These are phyloP conservation scores for Pleurotus cornucopiae DNA, from an alignment of 768 basidiomycete species.

Conservation along the genomic window DNA sequence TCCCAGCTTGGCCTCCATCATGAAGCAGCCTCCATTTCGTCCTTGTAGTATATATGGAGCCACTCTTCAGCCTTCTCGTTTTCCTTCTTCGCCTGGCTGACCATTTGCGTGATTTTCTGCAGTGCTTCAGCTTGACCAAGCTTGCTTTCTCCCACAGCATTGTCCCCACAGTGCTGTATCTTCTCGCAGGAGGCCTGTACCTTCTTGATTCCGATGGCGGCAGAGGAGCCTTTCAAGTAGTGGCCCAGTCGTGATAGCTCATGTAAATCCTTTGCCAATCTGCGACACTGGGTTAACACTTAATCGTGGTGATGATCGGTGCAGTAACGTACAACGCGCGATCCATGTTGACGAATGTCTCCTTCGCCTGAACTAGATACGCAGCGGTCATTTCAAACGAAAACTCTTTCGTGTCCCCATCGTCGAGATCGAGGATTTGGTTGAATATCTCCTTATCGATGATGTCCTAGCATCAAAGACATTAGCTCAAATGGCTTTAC, in stretches of 20 bases:
- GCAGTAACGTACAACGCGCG: constrained; percentile 62
- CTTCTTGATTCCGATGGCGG: constrained; percentile 79
- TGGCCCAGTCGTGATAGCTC: constrained; percentile 78
- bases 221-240: constrained; percentile 96
- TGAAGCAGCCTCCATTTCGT: not conserved
- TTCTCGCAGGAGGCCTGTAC: constrained; percentile 86
- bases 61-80: constrained; percentile 65
- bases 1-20: not conserved
- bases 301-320: not conserved
- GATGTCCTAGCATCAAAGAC: not conserved
- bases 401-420: constrained; percentile 75
- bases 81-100: constrained; percentile 61
- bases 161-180: constrained; percentile 86
- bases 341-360: constrained; percentile 79
- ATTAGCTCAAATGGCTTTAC: not conserved
- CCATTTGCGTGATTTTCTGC: constrained; percentile 48
- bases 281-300: constrained; percentile 21
- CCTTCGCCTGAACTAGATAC: constrained; percentile 76
- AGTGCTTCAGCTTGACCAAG: constrained; percentile 50
- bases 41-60: constrained; percentile 30
- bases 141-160: constrained; percentile 44
- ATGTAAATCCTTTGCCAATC: constrained; percentile 53
- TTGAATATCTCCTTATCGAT: constrained; percentile 79
- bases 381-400: constrained; percentile 72
- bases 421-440: constrained; percentile 91